phyloP scores from a whole-genome alignment of 2,329 filamentous ascomycete genomes.

The Aspergillus glaucus region DNA sequence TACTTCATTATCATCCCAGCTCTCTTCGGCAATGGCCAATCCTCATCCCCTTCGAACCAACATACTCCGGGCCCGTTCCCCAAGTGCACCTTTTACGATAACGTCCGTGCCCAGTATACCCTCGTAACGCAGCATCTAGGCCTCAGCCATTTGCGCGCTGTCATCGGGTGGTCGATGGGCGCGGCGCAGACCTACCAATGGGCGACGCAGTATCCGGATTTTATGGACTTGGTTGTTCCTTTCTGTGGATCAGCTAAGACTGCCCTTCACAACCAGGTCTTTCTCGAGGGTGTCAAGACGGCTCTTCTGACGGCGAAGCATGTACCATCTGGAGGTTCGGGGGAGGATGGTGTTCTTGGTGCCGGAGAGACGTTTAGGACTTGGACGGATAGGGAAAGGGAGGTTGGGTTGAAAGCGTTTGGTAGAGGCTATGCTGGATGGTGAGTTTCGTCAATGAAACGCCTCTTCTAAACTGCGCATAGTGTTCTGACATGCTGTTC shows the following conservation, averaged over 20 bases:
- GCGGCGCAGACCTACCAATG: slow-evolving; percentile 61
- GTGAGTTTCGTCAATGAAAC: slow-evolving; percentile 18
- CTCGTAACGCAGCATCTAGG: slow-evolving; percentile 59
- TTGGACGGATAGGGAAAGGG: slow-evolving; percentile 51
- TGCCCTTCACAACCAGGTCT: slow-evolving; percentile 61
- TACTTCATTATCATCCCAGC: slow-evolving; percentile 66
- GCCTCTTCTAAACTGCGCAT: neutral
- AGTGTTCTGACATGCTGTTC: neutral
- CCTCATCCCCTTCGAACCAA: slow-evolving; percentile 61
- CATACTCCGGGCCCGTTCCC: slow-evolving; percentile 53
- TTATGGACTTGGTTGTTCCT: slow-evolving; percentile 59
- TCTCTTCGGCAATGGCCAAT: slow-evolving; percentile 64
- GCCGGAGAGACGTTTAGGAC: slow-evolving; percentile 34
- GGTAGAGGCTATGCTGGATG: slow-evolving; percentile 71
- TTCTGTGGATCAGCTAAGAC: slow-evolving; percentile 63
- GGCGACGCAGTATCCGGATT: slow-evolving; percentile 57
- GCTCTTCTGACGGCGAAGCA: slow-evolving; percentile 54
- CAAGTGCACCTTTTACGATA: slow-evolving; percentile 60
- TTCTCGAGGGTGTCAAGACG: slow-evolving; percentile 59
- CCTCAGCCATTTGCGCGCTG: slow-evolving; percentile 54
- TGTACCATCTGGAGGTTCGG: slow-evolving; percentile 47
- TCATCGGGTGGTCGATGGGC: slow-evolving; percentile 67
- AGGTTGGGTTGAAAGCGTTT: slow-evolving; percentile 61
- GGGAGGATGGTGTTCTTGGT: slow-evolving; percentile 38
- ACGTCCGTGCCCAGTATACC: slow-evolving; percentile 60